Evolutionary conservation across 495 filamentous ascomycete genomes (phyloP), one percentile per base, ranked within the genome.

Genomic region (Clavariopsis aquatica): DNA sequence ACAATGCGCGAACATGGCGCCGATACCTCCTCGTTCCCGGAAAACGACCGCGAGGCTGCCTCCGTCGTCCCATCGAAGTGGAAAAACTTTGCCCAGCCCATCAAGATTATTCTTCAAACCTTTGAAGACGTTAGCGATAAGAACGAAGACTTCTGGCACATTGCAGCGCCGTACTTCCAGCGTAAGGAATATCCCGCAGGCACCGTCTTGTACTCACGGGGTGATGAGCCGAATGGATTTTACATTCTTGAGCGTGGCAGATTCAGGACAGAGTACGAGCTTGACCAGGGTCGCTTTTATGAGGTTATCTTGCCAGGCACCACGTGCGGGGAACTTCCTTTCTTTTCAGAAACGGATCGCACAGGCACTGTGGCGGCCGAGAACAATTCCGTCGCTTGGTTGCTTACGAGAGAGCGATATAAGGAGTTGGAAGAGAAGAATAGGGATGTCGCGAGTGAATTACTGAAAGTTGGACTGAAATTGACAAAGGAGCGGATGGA

Each of bases 121-220:
- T 97, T 98, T 77, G 86, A 91, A 62, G 89, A 89, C 62, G 80
- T 96, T 41, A 92, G 87, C 51, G 80, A 87, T 52, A 87, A 90
- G 69, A 88, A 89, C 68, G 93, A 96, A 73, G 93, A 96, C 72
- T 98, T 98, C 73, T 98, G 94, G 94, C 92, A 90, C 76, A 83
- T 83, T 10, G 85, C 82, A 12, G 85, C 83, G 31, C 79, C 81
- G 1, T 96, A 86, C 75, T 96, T 98, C 72, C 69, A 74, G 13
- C 84, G 84, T 54, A 82, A 84, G 45, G 82, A 84, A 68, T 90
- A 87, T 65, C 53, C 81, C 0, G 80, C 86, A 0, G 90, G 89
- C 4, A 84, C 82, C n/a, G 78, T 89, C 19, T 76, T 98, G 2
- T 98, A 92, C 75, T 75, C 84, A 22, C 83, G 73, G 4, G 76